Percentiles rank a stretch among this genome's conserved stretches.
Evolutionary conservation across 2,329 filamentous ascomycete genomes (phyloP).

Genomic region (Elsinoe fawcettii): DNA sequence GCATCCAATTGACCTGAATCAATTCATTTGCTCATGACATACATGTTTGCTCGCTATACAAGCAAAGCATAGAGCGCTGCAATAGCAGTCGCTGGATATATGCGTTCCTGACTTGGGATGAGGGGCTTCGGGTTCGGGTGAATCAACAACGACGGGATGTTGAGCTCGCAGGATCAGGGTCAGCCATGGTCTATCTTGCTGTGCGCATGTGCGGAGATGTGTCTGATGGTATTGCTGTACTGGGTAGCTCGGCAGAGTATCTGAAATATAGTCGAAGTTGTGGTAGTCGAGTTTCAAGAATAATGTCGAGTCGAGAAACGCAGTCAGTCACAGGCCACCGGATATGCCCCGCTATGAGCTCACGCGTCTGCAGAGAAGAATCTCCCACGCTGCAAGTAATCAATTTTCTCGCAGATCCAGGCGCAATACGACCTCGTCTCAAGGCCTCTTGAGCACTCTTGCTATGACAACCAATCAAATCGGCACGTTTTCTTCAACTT

Average conservation of each 20-base stretch:
- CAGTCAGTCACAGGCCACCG: conserved; percentile 3
- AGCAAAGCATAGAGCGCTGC: not conserved
- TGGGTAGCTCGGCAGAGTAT: not conserved
- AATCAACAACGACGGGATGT: not conserved
- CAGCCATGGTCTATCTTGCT: not conserved
- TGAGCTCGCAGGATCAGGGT: not conserved
- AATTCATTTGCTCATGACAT: no score
- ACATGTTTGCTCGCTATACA: no score
- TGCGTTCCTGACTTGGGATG: not conserved
- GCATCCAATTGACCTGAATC: no score
- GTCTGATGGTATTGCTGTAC: not conserved
- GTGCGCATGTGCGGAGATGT: not conserved
- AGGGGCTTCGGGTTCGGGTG: not conserved
- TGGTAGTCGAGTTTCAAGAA: not conserved
- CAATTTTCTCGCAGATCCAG: not conserved
- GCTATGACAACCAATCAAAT: conserved; percentile 7
- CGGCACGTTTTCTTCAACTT: conserved; percentile 1
- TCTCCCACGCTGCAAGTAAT: conserved; percentile 6
- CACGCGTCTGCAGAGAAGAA: not conserved
- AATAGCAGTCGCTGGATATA: not conserved
- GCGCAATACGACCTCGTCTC: not conserved
- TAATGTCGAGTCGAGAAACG: conserved; percentile 1
- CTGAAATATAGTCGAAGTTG: not conserved
- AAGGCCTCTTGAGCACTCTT: not conserved
- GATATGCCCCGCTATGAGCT: conserved; percentile 13